Conservation (phyloP, 805 yeast genomes). For the Brettanomyces nanus region DNA sequence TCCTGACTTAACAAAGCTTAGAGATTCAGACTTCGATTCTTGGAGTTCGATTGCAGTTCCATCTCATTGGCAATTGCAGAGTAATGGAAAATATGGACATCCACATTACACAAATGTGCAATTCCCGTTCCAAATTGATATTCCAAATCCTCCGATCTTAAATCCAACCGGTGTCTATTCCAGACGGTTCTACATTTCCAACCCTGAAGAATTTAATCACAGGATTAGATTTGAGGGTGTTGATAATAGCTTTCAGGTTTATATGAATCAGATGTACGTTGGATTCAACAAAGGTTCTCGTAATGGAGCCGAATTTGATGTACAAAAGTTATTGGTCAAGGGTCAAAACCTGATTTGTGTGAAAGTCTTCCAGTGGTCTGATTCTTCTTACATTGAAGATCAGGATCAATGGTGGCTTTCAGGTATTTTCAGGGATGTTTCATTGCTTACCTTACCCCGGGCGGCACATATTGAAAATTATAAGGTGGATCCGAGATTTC, state of each 20-base stretch:
- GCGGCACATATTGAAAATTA: background rate
- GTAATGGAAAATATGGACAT: background rate
- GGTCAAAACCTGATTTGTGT: background rate
- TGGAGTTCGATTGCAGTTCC: background rate
- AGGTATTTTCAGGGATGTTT: background rate
- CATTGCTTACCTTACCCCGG: background rate
- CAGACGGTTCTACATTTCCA: background rate
- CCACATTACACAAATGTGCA: background rate
- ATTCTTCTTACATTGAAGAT: background rate
- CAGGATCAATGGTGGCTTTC: constrained; percentile 1
- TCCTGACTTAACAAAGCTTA: background rate
- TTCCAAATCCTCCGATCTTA: background rate
- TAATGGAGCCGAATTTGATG: background rate
- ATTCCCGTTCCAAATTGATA: background rate
- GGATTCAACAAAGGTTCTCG: background rate
- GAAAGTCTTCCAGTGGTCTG: background rate
- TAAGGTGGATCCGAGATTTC: background rate
- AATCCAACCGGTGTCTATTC: background rate
- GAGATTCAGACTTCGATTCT: background rate
- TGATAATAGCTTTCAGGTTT: background rate
- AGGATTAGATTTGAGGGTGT: background rate
- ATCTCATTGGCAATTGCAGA: background rate
- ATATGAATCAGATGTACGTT: background rate
- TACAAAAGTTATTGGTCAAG: background rate
- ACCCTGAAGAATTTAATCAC: background rate